Base-by-base conservation (phyloP, 1,139 yeast genomes). In the Pichia terricola region DNA sequence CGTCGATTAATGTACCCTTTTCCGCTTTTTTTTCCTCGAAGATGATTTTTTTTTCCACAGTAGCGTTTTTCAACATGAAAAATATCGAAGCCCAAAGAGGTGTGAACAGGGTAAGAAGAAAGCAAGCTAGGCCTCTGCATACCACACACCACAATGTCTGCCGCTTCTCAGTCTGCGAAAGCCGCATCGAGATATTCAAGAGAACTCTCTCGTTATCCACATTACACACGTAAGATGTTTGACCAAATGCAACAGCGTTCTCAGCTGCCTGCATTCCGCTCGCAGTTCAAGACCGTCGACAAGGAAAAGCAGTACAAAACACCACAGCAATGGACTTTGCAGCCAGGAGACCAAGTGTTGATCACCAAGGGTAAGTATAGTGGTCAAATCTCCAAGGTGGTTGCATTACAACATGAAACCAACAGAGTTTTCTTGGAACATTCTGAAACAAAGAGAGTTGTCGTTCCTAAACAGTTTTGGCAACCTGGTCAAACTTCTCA, bases 401-500 rank as follows among this genome's bases (percentile, higher is more conserved):
- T 67, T 42, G 69, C 70, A 36, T 67, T 70, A 37, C 70, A 67
- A 45, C 58, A 58, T 28, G 64, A 67, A 42, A 69, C 79, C n/a
- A 78, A 79, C 53, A 70, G 76, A 11, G 69, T 71, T 39, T 65
- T 69, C 43, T 62, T 80, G 32, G 84, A 78, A 45, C 69, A 75
- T 49, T 79, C 82, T 27, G 78, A 76, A 37, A 69, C 74, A 5
- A 67, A 66, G 47, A 66, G 67, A 35, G 67, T 73, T 37, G 75
- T 77, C 28, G 69, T 79, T 42, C 95, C 96, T 25, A 79, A 79
- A 56, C 69, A 71, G 43, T 73, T 73, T 57, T 86, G 95, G 94
- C 73, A 76, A 39, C 81, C 77, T 45, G 81, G 82, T 42, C 94
- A 83, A 60, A 70, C 72, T 30, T 75, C 81, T 44, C 94, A 87